Base-by-base conservation (phyloP, 2,329 filamentous ascomycete species). In the Neurospora crassa region DNA sequence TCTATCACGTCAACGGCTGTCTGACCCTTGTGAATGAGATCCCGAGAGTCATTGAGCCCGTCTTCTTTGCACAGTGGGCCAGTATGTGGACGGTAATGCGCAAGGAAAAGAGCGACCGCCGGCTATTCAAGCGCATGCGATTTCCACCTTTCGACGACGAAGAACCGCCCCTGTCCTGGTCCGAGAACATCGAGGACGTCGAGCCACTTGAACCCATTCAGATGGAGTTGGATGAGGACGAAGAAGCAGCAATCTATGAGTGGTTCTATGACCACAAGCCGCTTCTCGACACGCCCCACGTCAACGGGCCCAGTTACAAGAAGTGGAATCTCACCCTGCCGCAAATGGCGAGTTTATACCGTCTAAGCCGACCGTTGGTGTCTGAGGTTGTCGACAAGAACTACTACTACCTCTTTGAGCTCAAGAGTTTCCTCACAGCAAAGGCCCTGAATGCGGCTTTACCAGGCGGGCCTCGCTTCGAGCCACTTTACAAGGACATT, bases 51-150 rank as follows among this genome's bases (percentile, higher is more conserved):
- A 98, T 99, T 78, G 96, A 98, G 79, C 96, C 96, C 0, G 92
- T 99, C 4, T 99, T 97, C 81, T 94, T 97, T 79, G 96, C 96
- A 71, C 96, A 99, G 81, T 99, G 96, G 96, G 96, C 96, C 14
- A 97, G 95, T 70, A 99, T 99, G 96, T 99, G 96, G 96, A 91
- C 97, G 37, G 93, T 92, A 67, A 99, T 99, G 96, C 90, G 96
- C 77, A 92, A 96, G 77, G 96, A 99, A 80, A 99, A 99, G 86
- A 96, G 94, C 79, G 96, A 99, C 78, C 86, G 96, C 81, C 86
- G 95, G 79, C 89, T 98, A 77, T 99, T 99, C 86, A 99, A 99
- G 85, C 90, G 96, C 75, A 99, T 99, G 96, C 90, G 96, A 76
- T 99, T 99, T 77, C 96, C 96, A 20, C 96, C 96, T 0, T 99